Evolutionary conservation across 2,329 filamentous ascomycete species (phyloP).

Genomic region (Cercospora citrullina): DNA sequence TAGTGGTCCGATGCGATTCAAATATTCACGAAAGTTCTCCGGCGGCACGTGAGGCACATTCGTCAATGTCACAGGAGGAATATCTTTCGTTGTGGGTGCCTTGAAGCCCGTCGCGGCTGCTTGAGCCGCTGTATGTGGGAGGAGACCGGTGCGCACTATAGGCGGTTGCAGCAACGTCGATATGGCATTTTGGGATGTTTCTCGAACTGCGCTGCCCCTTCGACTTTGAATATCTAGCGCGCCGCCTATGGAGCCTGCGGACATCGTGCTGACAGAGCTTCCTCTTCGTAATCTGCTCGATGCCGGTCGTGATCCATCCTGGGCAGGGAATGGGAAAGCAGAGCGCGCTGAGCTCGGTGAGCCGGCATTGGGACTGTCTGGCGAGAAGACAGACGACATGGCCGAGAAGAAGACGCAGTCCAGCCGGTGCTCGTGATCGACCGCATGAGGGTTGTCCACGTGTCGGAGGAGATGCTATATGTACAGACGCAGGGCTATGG

Average conservation of each 20-base stretch:
- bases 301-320: slow-evolving; percentile 54
- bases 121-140: slow-evolving; percentile 73
- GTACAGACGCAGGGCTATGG: slow-evolving; percentile 1
- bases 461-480: slow-evolving; percentile 3
- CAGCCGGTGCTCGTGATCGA: slow-evolving; percentile 15
- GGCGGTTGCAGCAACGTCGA: slow-evolving; percentile 90
- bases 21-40: slow-evolving; percentile 78
- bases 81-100: slow-evolving; percentile 82
- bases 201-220: slow-evolving; percentile 60
- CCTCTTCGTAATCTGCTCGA: slow-evolving; percentile 63
- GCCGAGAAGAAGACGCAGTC: slow-evolving; percentile 19
- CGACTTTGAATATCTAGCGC: slow-evolving; percentile 69
- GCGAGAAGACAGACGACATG: slow-evolving; percentile 42
- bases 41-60: slow-evolving; percentile 81
- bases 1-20: slow-evolving; percentile 79
- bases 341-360: slow-evolving; percentile 44
- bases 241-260: slow-evolving; percentile 84
- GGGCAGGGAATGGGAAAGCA: slow-evolving; percentile 59
- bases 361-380: slow-evolving; percentile 51
- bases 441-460: slow-evolving; percentile 26
- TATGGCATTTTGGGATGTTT: slow-evolving; percentile 89
- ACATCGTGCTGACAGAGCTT: slow-evolving; percentile 73
- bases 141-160: slow-evolving; percentile 82
- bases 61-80: slow-evolving; percentile 86
- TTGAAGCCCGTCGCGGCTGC: slow-evolving; percentile 62